Percentiles rank a stretch among this genome's conserved stretches.
Evolutionary conservation across 108 stramenopile genomes (phyloP).

Genomic region (Mayamaea pseudoterrestris): DNA sequence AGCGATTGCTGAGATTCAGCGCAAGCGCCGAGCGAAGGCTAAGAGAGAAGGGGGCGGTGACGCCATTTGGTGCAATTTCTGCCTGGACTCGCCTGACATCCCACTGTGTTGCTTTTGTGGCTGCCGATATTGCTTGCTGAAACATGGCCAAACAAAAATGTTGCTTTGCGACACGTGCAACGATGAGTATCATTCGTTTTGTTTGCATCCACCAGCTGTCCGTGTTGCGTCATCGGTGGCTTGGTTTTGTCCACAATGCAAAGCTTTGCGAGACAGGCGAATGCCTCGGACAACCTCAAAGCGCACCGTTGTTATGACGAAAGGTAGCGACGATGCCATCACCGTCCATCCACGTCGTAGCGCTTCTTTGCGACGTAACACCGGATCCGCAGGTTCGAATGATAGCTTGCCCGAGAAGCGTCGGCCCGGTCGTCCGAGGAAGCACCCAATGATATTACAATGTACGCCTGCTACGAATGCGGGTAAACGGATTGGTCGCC

Average conservation of each 20-base stretch:
- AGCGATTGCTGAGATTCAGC: neutral
- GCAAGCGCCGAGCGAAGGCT: too few relatives aligned
- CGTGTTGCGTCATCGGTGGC: conserved; percentile 22
- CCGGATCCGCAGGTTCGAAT: neutral
- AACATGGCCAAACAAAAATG: conserved; percentile 39
- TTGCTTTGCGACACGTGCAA: conserved; percentile 31
- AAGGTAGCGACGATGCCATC: neutral
- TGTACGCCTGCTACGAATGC: conserved; percentile 2
- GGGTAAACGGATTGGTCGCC: too few relatives aligned
- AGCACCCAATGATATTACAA: neutral
- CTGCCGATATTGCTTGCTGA: conserved; percentile 76
- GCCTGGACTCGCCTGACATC: conserved; percentile 49
- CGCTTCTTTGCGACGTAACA: neutral
- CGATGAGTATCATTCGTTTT: conserved; percentile 40
- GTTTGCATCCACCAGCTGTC: conserved; percentile 22
- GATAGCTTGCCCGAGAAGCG: neutral
- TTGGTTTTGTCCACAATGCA: conserved; percentile 46
- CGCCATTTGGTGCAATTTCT: conserved; percentile 30
- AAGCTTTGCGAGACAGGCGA: conserved; percentile 3
- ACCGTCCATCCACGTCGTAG: too few relatives aligned
- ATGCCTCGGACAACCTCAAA: neutral
- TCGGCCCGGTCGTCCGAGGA: conserved; percentile 5
- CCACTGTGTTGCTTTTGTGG: conserved; percentile 72
- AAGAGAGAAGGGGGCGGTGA: neutral
- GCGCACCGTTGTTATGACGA: neutral